phyloP scores from a whole-genome alignment of 2,329 filamentous ascomycete genomes.

The Pestalotiopsis sp. region DNA sequence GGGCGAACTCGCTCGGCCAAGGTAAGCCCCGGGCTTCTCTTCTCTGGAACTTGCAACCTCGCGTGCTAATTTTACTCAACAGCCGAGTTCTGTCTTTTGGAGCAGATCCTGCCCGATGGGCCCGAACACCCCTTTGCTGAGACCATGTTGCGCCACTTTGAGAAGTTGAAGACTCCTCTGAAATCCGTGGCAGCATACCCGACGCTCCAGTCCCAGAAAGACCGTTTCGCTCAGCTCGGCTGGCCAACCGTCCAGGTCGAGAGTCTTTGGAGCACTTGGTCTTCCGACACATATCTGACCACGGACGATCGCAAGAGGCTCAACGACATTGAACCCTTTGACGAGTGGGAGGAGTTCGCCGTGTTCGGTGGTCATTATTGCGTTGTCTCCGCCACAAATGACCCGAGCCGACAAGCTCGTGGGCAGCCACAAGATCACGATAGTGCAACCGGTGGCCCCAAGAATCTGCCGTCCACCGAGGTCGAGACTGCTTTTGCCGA shows the following conservation, averaged over 20 bases:
- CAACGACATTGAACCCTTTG: conserved; percentile 79
- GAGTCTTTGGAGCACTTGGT: conserved; percentile 85
- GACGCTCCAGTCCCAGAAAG: conserved; percentile 64
- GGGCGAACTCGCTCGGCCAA: conserved; percentile 72
- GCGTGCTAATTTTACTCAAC: conserved; percentile 6
- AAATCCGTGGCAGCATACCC: conserved; percentile 74
- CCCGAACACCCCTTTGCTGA: conserved; percentile 79
- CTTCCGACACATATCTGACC: conserved; percentile 66
- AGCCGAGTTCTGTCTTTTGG: conserved; percentile 84
- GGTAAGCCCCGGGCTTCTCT: conserved; percentile 43
- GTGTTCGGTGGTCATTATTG: conserved; percentile 86
- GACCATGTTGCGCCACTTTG: conserved; percentile 84
- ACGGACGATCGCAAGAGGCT: conserved; percentile 61
- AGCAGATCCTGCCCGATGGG: conserved; percentile 83
- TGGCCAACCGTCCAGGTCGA: conserved; percentile 66
- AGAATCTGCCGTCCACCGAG: conserved; percentile 8
- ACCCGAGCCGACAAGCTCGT: conserved; percentile 26
- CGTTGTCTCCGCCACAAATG: conserved; percentile 64
- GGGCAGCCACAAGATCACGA: neutral
- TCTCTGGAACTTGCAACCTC: conserved; percentile 1
- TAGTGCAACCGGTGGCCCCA: neutral
- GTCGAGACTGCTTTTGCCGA: conserved; percentile 34
- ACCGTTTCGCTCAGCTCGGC: conserved; percentile 69
- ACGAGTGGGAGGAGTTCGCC: conserved; percentile 95
- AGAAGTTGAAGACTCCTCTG: conserved; percentile 79